These are phyloP conservation scores for Simmondsia chinensis DNA, from an alignment of 148 eudicot genomes.

Conservation along the genomic window DNA sequence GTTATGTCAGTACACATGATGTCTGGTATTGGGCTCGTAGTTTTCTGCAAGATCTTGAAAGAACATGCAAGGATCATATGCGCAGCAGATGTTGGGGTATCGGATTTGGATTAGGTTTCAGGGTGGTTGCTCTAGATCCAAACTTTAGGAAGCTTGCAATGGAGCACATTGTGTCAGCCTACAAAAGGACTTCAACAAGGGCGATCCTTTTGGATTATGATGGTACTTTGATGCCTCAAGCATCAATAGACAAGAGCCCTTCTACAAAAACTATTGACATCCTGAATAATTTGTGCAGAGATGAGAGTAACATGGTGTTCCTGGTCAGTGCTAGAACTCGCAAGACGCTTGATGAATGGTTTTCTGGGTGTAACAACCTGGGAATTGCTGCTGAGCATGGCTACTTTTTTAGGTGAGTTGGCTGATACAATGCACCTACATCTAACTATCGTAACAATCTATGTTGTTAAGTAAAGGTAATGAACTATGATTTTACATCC, in stretches of 20 bases:
- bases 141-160: slow-evolving; percentile 58
- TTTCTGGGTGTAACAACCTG: slow-evolving; percentile 51
- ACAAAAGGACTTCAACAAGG: slow-evolving; percentile 36
- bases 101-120: slow-evolving; percentile 63
- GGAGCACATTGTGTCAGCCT: slow-evolving; percentile 50
- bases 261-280: slow-evolving; percentile 30
- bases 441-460: neutral
- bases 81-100: slow-evolving; percentile 74
- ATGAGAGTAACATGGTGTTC: slow-evolving; percentile 64
- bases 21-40: slow-evolving; percentile 78
- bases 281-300: slow-evolving; percentile 44
- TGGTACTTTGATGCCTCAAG: slow-evolving; percentile 63
- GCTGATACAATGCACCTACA: neutral
- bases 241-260: slow-evolving; percentile 47
- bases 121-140: slow-evolving; percentile 61
- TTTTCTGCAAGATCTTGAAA: slow-evolving; percentile 61
- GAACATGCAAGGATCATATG: slow-evolving; percentile 71
- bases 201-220: slow-evolving; percentile 66
- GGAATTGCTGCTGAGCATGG: slow-evolving; percentile 85
- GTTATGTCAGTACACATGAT: slow-evolving; percentile 71
- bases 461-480: neutral
- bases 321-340: slow-evolving; percentile 73
- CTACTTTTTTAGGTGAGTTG: slow-evolving; percentile 47
- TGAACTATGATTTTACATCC: too few relatives aligned
- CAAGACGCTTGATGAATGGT: slow-evolving; percentile 50